Conservation (phyloP, 2,329 filamentous ascomycete species). For the Westerdykella ornata region DNA sequence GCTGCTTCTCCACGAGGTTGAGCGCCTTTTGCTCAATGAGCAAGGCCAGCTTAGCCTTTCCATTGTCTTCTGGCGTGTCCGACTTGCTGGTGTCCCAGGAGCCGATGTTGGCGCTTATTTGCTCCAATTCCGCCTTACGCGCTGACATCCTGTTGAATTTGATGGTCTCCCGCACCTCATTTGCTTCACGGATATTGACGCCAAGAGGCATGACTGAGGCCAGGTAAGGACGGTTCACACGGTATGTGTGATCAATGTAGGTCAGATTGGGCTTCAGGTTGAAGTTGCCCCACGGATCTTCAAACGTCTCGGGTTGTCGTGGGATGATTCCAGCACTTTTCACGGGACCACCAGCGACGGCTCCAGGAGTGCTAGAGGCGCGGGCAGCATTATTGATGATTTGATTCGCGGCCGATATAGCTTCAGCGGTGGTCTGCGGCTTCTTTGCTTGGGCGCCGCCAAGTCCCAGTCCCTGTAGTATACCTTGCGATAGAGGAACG, state of each 20-base stretch:
- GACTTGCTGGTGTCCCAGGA: conserved; percentile 73
- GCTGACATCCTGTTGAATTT: conserved; percentile 86
- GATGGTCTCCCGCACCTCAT: conserved; percentile 79
- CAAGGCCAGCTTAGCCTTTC: conserved; percentile 74
- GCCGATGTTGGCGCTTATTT: conserved; percentile 75
- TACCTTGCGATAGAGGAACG: conserved; percentile 61
- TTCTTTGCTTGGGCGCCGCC: conserved; percentile 59
- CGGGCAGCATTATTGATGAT: conserved; percentile 48
- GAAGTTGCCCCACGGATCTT: conserved; percentile 31
- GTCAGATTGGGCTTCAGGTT: conserved; percentile 56
- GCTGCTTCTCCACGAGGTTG: conserved; percentile 80
- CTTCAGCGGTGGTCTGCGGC: conserved; percentile 34
- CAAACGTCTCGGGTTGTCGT: conserved; percentile 51
- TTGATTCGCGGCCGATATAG: conserved; percentile 42
- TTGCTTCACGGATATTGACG: conserved; percentile 66
- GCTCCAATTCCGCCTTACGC: conserved; percentile 76
- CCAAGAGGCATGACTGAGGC: conserved; percentile 85
- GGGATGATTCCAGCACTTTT: conserved; percentile 19
- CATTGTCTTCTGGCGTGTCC: conserved; percentile 64
- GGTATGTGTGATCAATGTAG: conserved; percentile 70
- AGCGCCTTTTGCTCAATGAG: conserved; percentile 95
- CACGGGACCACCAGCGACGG: conserved; percentile 38
- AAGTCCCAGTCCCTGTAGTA: conserved; percentile 78
- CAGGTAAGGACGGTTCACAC: conserved; percentile 70
- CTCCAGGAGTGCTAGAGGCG: conserved; percentile 34